These are phyloP conservation scores for Malus fusca DNA, from an alignment of 306 rosid species.

Conservation along the genomic window DNA sequence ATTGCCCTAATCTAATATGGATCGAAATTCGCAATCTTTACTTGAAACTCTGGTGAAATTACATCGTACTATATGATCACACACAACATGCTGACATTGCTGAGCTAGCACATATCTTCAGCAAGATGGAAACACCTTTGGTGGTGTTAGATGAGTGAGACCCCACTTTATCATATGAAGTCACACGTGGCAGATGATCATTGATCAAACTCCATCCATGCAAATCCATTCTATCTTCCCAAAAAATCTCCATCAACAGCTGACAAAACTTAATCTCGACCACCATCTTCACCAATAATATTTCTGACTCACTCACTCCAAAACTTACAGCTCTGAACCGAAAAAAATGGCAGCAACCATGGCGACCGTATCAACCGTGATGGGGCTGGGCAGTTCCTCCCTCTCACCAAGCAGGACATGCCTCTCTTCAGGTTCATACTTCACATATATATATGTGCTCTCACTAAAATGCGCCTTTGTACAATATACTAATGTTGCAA, in stretches of 20 bases:
- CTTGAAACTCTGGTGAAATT: not conserved
- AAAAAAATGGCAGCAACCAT: conserved; percentile 54
- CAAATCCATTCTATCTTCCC: conserved; percentile 33
- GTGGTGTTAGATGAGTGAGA: conserved; percentile 2
- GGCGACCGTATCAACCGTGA: conserved; percentile 49
- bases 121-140: not conserved
- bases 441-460: not conserved
- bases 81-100: not conserved
- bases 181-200: conserved; percentile 49
- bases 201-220: conserved; percentile 35
- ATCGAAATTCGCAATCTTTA: not conserved
- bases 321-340: not conserved
- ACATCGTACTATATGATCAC: not conserved
- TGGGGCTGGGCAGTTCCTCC: conserved; percentile 46
- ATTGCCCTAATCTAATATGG: not conserved
- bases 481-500: not conserved
- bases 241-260: conserved; percentile 15
- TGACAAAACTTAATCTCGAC: conserved; percentile 1
- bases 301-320: not conserved
- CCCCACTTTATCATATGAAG: conserved; percentile 54
- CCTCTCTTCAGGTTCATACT: conserved; percentile 42
- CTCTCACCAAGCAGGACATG: conserved; percentile 28
- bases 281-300: conserved; percentile 9
- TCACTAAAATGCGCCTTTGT: not conserved
- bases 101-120: not conserved